Conservation (phyloP, 805 yeast species). For the Saturnispora diversa region DNA sequence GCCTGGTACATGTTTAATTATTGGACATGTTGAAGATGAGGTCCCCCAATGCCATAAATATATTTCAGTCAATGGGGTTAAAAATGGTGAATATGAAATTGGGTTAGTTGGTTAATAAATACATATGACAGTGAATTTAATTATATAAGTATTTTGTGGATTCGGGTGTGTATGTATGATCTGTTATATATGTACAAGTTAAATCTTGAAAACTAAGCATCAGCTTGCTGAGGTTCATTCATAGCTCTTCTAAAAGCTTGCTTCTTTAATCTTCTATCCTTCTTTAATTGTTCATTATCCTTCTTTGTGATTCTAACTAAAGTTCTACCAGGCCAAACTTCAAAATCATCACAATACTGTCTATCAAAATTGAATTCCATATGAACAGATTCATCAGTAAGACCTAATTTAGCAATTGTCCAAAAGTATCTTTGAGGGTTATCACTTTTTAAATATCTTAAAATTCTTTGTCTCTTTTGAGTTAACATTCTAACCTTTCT, state of each 20-base stretch:
- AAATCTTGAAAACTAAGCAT: background rate
- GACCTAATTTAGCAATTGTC: slow-evolving; percentile 80
- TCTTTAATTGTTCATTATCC: slow-evolving; percentile 39
- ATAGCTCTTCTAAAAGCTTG: slow-evolving; percentile 28
- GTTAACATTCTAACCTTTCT: slow-evolving; percentile 74
- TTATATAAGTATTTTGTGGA: background rate
- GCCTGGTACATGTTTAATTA: slow-evolving; percentile 62
- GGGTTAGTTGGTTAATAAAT: slow-evolving; percentile 18
- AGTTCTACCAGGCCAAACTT: slow-evolving; percentile 68
- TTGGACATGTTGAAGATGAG: slow-evolving; percentile 81
- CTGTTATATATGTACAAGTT: background rate
- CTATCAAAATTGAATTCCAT: slow-evolving; percentile 76
- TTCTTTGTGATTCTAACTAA: slow-evolving; percentile 50
- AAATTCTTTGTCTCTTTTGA: slow-evolving; percentile 78
- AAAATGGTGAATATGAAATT: slow-evolving; percentile 25
- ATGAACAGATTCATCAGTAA: slow-evolving; percentile 69
- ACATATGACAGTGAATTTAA: no score
- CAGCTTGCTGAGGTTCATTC: background rate
- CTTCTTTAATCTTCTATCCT: slow-evolving; percentile 39
- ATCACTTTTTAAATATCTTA: slow-evolving; percentile 74
- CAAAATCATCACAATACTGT: slow-evolving; percentile 69
- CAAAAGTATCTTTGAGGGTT: slow-evolving; percentile 77
- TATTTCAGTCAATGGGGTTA: slow-evolving; percentile 31
- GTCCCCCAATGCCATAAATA: slow-evolving; percentile 61
- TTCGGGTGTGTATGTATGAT: background rate